phyloP scores from a whole-genome alignment of 352 stramenopile genomes.

The Phytophthora cryptogea region DNA sequence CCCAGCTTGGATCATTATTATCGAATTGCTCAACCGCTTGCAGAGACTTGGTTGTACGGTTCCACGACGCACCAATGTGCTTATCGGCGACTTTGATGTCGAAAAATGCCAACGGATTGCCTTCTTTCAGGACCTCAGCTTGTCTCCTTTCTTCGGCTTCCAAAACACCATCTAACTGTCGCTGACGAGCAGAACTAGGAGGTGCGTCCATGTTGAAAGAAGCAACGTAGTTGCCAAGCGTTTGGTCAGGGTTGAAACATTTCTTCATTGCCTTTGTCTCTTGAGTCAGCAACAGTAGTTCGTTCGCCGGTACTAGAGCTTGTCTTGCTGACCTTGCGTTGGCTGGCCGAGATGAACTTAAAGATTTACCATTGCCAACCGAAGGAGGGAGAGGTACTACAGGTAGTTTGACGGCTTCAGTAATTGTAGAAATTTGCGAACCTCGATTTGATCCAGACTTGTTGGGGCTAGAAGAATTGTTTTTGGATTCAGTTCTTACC shows the following conservation, averaged over 20 bases:
- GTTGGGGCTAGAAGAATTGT: not conserved
- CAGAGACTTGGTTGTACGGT: constrained; percentile 5
- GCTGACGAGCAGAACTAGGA: constrained; percentile 31
- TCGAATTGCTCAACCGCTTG: constrained; percentile 2
- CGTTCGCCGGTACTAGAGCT: constrained; percentile 56
- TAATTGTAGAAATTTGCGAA: not conserved
- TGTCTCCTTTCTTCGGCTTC: constrained; percentile 38
- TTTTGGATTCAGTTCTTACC: not conserved
- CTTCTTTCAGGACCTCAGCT: constrained; percentile 53
- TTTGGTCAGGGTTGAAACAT: constrained; percentile 29
- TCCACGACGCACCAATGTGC: constrained; percentile 18
- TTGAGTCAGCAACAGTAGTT: constrained; percentile 51
- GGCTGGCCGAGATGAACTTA: constrained; percentile 1
- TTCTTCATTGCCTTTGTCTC: constrained; percentile 22
- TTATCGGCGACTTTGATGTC: constrained; percentile 42
- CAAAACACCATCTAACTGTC: constrained; percentile 37
- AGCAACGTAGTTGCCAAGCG: constrained; percentile 49
- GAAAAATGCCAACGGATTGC: constrained; percentile 68
- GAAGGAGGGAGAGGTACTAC: not conserved
- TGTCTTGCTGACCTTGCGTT: constrained; percentile 6
- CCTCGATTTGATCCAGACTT: not conserved
- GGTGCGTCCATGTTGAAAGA: constrained; percentile 67
- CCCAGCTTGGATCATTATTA: not conserved
- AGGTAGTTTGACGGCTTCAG: constrained; percentile 1
- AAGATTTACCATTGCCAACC: not conserved